Base-by-base conservation (phyloP, 257 asterid species). In the Ligustrum vulgare region DNA sequence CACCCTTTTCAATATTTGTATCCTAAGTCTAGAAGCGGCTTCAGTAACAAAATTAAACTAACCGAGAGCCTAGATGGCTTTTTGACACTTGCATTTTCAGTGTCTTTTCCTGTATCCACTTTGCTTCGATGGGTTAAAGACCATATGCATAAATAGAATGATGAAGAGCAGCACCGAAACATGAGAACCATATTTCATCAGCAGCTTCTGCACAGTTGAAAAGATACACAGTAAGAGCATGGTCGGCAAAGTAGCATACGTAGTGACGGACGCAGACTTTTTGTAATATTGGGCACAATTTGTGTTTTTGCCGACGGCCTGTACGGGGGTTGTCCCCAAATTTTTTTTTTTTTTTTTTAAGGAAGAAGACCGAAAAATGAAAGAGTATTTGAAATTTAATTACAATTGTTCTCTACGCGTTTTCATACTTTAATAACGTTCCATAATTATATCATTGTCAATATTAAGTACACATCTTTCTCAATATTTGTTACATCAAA, bases 181-280 rank as follows among this genome's bases (percentile, higher is more conserved):
- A 74, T 84, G 94, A 18, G 91, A 87, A 15, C 92, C 83, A 67
- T 90, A 86, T 25, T 76, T 80, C 3, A 69, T 83, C 72, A 86
- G 51, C 75, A 90, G 70, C 80, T 75, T 84, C 96, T 90, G 96
- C 82, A 82, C 12, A 74, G 36, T 58, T 36, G 62, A 18, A 70
- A 43, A 65, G 23, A 64, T 32, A 28, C 20, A 28, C 12, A 31
- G 34, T 64, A 51, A 69, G 77, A 76, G 36, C 15, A 54, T 36
- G 13, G 23, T 2, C 15, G 13, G 22, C 64, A 67, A 71, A 68
- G 49, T 6, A 7, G 67, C n/a, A n/a, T 70, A 25, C 4, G 37
- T n/a, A n/a, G n/a, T n/a, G n/a, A n/a, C n/a, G n/a, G n/a, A n/a
- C n/a, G n/a, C n/a, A n/a, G n/a, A n/a, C n/a, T n/a, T n/a, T n/a